Evolutionary conservation across 2,329 filamentous ascomycete species (phyloP).

Genomic region (Calonectria crousiana): DNA sequence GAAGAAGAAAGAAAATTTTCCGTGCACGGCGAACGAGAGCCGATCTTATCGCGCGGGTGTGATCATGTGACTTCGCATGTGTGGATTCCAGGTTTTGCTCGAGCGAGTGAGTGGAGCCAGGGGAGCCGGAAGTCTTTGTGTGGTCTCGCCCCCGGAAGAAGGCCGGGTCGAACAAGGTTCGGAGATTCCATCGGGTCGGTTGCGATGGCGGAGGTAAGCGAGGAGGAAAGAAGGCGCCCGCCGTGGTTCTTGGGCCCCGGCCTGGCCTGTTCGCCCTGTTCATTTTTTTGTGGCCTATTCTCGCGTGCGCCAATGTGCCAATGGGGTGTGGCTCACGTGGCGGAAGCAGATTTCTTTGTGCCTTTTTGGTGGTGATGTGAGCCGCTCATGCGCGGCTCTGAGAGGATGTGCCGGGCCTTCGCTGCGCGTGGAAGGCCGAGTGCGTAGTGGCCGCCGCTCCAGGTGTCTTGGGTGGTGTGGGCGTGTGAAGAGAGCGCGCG

Average conservation of each 20-base stretch:
- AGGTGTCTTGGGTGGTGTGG: background rate
- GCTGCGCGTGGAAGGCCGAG: background rate
- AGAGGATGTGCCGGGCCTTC: background rate
- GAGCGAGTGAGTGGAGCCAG: background rate
- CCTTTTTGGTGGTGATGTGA: conserved; percentile 1
- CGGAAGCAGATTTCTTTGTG: background rate
- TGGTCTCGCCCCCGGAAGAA: conserved; percentile 4
- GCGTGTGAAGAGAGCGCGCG: background rate
- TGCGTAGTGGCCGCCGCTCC: background rate
- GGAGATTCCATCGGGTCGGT: conserved; percentile 6
- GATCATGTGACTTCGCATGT: conserved; percentile 41
- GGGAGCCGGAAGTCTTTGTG: conserved; percentile 14
- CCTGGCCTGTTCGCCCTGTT: background rate
- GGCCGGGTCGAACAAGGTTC: conserved; percentile 6
- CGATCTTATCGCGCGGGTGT: conserved; percentile 29
- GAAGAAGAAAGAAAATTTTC: conserved; percentile 41
- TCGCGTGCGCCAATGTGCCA: background rate
- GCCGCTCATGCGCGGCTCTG: conserved; percentile 16
- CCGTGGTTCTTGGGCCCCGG: background rate
- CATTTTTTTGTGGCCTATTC: background rate
- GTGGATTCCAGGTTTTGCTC: background rate
- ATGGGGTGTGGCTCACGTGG: conserved; percentile 24
- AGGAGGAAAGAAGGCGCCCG: background rate
- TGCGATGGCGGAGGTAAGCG: conserved; percentile 1
- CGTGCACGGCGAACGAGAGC: conserved; percentile 18